A percentile compares a stretch with the other conserved stretches of the same genome.
Conservation (phyloP, 345 rosid species). For the Syzygium jambos region DNA sequence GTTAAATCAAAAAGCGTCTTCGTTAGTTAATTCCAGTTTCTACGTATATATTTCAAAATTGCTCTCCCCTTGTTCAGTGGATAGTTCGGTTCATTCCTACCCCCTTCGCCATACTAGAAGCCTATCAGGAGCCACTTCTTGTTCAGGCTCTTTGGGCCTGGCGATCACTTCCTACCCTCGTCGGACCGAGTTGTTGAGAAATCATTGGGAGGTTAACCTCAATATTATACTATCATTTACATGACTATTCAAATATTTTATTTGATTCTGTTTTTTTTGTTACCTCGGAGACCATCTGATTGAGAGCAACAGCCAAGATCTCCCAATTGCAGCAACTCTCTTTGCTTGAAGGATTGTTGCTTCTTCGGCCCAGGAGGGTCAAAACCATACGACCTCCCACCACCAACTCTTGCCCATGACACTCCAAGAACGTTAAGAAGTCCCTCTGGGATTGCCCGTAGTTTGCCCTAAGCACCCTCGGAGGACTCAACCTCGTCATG, state of each 20-base stretch:
- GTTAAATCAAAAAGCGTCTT: too few species aligned
- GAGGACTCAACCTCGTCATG: slow-evolving; percentile 12
- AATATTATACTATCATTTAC: background rate
- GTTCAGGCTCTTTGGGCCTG: too few species aligned
- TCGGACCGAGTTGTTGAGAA: too few species aligned
- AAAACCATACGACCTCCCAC: slow-evolving; percentile 35
- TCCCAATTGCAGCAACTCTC: slow-evolving; percentile 15
- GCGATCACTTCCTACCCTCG: too few species aligned
- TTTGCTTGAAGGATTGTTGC: slow-evolving; percentile 7
- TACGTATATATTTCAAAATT: too few species aligned
- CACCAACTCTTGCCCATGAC: slow-evolving; percentile 32
- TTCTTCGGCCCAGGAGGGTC: slow-evolving; percentile 20
- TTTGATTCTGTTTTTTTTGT: background rate
- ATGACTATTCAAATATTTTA: background rate
- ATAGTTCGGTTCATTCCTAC: too few species aligned
- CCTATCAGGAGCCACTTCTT: too few species aligned
- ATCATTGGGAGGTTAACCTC: background rate
- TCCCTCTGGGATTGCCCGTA: slow-evolving; percentile 31
- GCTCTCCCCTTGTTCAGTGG: too few species aligned
- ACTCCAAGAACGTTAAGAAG: slow-evolving; percentile 29
- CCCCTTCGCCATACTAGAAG: too few species aligned
- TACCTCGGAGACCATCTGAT: slow-evolving; percentile 27
- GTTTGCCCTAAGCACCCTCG: slow-evolving; percentile 20
- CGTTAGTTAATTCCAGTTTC: too few species aligned
- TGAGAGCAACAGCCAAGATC: slow-evolving; percentile 15